Base-by-base conservation (phyloP, 2,329 filamentous ascomycete species). In the Metarhizium sp. region DNA sequence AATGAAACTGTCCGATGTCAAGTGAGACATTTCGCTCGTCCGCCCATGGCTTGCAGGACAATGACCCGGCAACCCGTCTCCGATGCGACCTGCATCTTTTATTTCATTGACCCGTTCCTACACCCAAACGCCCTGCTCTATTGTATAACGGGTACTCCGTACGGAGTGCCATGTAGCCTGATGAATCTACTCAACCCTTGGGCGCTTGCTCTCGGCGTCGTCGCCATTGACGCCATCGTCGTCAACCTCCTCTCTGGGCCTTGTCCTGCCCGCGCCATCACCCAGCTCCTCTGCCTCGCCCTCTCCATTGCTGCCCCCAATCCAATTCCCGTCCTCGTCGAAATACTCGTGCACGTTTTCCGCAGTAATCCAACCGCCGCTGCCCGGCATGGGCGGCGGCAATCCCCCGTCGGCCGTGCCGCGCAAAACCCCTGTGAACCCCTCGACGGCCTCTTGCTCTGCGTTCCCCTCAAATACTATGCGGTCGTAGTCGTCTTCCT, bases 331-430 rank as follows among this genome's bases (percentile, higher is more conserved):
- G 8, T 91, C 80, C 59, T 80, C 84, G 63, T 94, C 88, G 69
- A 94, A 88, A 66, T 84, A 95, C 62, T 95, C 82, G 60, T 87
- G 78, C 67, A 95, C 85, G 64, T 96, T 97, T 55, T 96, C 92
- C 8, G 89, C 88, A 16, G 92, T 97, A 66, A 97, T 91, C 88
- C 88, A 92, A 0, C 88, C 88, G 0, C 81, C 82, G 51, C 87
- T 89, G 1, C 88, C 87, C 0, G 88, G 86, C 69, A 88, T 81
- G 0, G 84, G 80, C 2, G 83, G 82, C n/a, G 84, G 84, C 29
- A 86, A 65, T 2, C 76, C 78, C 0, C 79, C 79, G 55, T 74
- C 71, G 6, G 62, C 62, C 13, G 70, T 69, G 16, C 78, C 79
- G 43, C 69, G 71, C 52, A 81, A 69, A 6, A 84, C 80, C 11